These are phyloP conservation scores for Thermochaetoides dissita DNA, from an alignment of 2,329 filamentous ascomycete species.

Conservation along the genomic window DNA sequence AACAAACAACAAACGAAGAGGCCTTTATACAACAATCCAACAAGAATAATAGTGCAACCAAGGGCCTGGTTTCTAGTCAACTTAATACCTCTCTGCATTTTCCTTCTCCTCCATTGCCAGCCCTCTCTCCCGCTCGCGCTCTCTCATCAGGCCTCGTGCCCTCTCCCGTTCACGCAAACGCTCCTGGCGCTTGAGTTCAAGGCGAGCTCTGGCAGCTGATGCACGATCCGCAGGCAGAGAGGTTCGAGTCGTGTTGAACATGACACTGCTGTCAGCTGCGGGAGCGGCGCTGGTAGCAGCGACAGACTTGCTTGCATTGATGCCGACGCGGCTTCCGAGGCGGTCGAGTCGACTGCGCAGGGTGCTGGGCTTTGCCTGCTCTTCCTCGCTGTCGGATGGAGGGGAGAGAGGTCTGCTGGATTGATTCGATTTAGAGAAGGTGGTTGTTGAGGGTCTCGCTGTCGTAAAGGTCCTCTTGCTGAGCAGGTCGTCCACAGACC, in stretches of 20 bases:
- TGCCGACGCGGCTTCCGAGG: no score
- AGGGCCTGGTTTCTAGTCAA: no score
- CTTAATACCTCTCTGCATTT: conserved; percentile 27
- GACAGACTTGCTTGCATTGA: conserved; percentile 10
- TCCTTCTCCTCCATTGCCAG: conserved; percentile 34
- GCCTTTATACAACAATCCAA: background rate
- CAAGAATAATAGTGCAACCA: no score
- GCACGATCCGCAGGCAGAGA: conserved; percentile 35
- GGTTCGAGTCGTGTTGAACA: conserved; percentile 27
- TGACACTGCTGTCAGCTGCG: conserved; percentile 19
- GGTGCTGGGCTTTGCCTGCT: background rate
- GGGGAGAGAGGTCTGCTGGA: background rate
- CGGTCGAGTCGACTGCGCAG: no score
- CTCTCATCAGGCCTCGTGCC: no score
- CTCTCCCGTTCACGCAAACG: conserved; percentile 16
- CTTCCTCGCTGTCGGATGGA: background rate
- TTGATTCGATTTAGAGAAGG: background rate
- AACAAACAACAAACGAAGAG: background rate
- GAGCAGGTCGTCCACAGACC: conserved; percentile 4
- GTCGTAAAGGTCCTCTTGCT: background rate
- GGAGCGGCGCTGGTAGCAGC: conserved; percentile 27
- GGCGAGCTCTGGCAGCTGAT: conserved; percentile 39
- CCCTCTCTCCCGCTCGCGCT: no score
- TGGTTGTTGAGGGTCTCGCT: conserved; percentile 3
- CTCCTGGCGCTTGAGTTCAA: conserved; percentile 40